Conservation (phyloP, 2,329 filamentous ascomycete species). For the Cladosporium sphaerospermum region DNA sequence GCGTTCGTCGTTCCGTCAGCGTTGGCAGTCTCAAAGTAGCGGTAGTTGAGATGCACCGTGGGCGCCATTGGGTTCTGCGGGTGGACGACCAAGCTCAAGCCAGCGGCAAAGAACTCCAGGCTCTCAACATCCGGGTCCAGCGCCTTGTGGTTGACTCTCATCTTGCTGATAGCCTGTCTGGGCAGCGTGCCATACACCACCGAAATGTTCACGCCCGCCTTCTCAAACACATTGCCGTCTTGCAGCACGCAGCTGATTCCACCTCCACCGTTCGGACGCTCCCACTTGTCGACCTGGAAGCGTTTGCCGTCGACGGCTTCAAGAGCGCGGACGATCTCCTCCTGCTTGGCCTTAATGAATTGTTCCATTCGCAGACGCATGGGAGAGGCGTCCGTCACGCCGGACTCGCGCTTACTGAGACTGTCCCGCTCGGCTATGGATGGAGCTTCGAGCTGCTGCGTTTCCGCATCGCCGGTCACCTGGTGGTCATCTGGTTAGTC, state of each 20-base stretch:
- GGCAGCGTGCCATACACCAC: slow-evolving; percentile 91
- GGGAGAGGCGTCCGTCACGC: slow-evolving; percentile 70
- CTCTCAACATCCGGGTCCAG: slow-evolving; percentile 72
- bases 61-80: slow-evolving; percentile 94
- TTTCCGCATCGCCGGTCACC: slow-evolving; percentile 32
- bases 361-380: slow-evolving; percentile 98
- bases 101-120: slow-evolving; percentile 91
- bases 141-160: slow-evolving; percentile 92
- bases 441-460: slow-evolving; percentile 49
- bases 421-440: slow-evolving; percentile 81
- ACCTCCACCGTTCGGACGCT: slow-evolving; percentile 79
- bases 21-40: slow-evolving; percentile 94
- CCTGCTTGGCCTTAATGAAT: slow-evolving; percentile 88
- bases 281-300: slow-evolving; percentile 83
- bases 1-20: slow-evolving; percentile 73
- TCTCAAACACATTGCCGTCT: slow-evolving; percentile 95
- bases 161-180: slow-evolving; percentile 79
- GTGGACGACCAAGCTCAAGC: slow-evolving; percentile 87
- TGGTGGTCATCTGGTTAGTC: slow-evolving; percentile 14
- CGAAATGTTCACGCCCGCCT: slow-evolving; percentile 90
- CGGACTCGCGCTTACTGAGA: slow-evolving; percentile 69
- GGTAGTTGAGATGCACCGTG: slow-evolving; percentile 96
- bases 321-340: slow-evolving; percentile 76
- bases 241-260: slow-evolving; percentile 93
- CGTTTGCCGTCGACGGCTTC: slow-evolving; percentile 75